Conservation (phyloP, 2,329 filamentous ascomycete species). For the Aspergillus felis region DNA sequence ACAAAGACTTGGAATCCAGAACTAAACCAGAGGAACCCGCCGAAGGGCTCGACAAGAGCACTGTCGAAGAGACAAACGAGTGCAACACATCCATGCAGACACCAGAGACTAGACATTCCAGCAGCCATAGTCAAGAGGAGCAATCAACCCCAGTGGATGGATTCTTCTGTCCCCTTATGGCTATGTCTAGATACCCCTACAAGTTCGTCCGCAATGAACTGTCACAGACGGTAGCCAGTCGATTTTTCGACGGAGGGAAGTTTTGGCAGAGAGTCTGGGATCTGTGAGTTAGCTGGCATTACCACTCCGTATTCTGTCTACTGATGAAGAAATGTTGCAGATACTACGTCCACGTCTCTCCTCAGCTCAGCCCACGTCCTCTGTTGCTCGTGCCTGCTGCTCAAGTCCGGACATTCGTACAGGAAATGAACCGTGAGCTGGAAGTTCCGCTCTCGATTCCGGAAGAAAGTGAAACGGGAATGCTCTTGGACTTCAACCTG, state of each 20-base stretch:
- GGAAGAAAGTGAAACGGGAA: conserved; percentile 48
- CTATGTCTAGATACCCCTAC: conserved; percentile 42
- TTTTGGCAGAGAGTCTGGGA: conserved; percentile 65
- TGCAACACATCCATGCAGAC: not conserved
- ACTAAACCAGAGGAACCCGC: not conserved
- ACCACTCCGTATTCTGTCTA: not conserved
- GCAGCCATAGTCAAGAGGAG: not conserved
- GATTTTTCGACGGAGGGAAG: conserved; percentile 40
- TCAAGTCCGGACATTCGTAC: conserved; percentile 64
- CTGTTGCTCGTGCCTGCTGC: conserved; percentile 63
- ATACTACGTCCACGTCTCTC: conserved; percentile 62
- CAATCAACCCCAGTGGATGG: conserved; percentile 10
- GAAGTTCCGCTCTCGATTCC: conserved; percentile 57
- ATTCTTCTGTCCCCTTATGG: conserved; percentile 38
- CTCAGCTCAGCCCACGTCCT: conserved; percentile 46
- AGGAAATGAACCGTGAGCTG: conserved; percentile 57
- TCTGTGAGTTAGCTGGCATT: conserved; percentile 55
- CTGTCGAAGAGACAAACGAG: not conserved
- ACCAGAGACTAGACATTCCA: not conserved
- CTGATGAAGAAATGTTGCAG: conserved; percentile 36
- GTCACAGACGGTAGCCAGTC: conserved; percentile 30
- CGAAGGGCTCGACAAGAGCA: not conserved
- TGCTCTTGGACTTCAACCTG: conserved; percentile 60
- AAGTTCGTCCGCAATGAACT: conserved; percentile 34
- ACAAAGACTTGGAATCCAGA: not conserved